Conservation (phyloP, 257 asterid genomes). For the Ajuga chamaepitys region DNA sequence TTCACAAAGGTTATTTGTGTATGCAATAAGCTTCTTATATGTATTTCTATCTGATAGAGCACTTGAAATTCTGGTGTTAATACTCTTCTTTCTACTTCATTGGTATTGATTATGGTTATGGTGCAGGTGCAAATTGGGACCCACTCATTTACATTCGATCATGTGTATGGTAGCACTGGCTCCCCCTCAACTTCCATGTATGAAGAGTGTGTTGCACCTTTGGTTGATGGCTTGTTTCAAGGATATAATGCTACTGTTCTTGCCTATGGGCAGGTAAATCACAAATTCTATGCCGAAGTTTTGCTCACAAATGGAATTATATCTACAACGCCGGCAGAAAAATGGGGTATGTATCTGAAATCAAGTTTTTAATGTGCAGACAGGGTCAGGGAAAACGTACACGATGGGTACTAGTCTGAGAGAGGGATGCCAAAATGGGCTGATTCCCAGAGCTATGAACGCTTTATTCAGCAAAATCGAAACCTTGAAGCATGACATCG, state of each 20-base stretch:
- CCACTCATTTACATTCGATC: conserved; percentile 96
- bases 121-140: conserved; percentile 84
- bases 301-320: neutral
- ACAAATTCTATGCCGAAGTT: neutral
- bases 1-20: neutral
- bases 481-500: conserved; percentile 69
- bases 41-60: neutral
- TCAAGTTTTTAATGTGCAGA: conserved; percentile 43
- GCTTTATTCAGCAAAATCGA: conserved; percentile 85
- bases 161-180: conserved; percentile 80
- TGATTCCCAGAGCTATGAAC: conserved; percentile 85
- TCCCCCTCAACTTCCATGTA: conserved; percentile 83
- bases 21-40: neutral
- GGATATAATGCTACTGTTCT: conserved; percentile 99
- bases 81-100: neutral
- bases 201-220: conserved; percentile 90
- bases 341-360: neutral
- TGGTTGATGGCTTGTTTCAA: conserved; percentile 95
- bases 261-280: conserved; percentile 92
- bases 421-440: conserved; percentile 78
- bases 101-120: conserved; percentile 13
- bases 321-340: neutral
- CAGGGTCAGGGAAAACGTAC: conserved; percentile 97
- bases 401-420: conserved; percentile 92
- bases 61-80: neutral